phyloP scores from a whole-genome alignment of 2,329 filamentous ascomycete genomes.

The Calonectria hawksworthii region DNA sequence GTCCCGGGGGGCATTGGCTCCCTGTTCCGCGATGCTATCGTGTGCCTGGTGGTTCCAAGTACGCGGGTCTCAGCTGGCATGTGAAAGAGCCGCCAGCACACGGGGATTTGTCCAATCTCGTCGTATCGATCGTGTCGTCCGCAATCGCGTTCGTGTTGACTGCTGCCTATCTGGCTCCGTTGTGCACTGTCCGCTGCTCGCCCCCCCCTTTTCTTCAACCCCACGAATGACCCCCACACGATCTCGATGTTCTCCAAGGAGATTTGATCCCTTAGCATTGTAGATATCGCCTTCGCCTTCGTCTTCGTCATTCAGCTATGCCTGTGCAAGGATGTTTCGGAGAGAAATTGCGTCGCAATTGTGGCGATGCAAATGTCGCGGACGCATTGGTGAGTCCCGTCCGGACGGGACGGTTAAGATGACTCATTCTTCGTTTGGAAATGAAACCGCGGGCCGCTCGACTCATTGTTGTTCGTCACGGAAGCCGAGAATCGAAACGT shows the following conservation, averaged over 20 bases:
- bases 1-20: constrained; percentile 12
- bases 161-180: constrained; percentile 40
- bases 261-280: background rate
- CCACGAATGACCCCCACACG: constrained; percentile 14
- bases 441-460: constrained; percentile 10
- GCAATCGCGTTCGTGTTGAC: constrained; percentile 9
- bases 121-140: background rate
- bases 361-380: constrained; percentile 23
- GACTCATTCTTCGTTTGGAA: constrained; percentile 20
- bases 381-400: constrained; percentile 7
- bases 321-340: background rate
- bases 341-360: background rate
- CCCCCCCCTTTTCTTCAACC: background rate
- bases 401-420: constrained; percentile 7
- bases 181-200: background rate
- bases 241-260: background rate
- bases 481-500: background rate
- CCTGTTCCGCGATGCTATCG: background rate
- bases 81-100: constrained; percentile 15
- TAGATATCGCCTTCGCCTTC: background rate
- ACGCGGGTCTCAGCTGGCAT: constrained; percentile 25
- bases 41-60: constrained; percentile 9
- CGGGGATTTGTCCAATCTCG: constrained; percentile 19
- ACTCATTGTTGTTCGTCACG: constrained; percentile 1
- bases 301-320: constrained; percentile 16